Conservation (phyloP, 495 filamentous ascomycete genomes). For the Penicillium paxilli region DNA sequence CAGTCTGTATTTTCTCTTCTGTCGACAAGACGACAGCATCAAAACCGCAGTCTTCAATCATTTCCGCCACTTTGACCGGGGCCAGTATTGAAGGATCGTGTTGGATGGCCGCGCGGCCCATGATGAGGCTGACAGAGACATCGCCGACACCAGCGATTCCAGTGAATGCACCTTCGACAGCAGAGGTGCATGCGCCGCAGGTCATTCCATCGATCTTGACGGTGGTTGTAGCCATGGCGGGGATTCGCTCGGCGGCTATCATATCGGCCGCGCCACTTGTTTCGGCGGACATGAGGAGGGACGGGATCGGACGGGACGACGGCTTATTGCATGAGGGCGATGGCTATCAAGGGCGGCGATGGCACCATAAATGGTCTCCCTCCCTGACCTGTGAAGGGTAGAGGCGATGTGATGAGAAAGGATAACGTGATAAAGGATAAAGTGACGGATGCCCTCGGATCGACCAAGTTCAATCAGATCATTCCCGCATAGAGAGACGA, state of each 20-base stretch:
- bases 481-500: constrained; percentile 19
- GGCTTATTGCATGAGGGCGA: constrained; percentile 33
- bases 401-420: constrained; percentile 5
- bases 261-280: constrained; percentile 17
- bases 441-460: constrained; percentile 27
- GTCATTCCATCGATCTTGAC: constrained; percentile 92
- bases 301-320: constrained; percentile 4
- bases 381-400: too few species aligned
- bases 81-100: constrained; percentile 79
- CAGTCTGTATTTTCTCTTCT: constrained; percentile 46
- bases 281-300: constrained; percentile 21
- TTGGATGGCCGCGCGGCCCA: constrained; percentile 86
- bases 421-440: constrained; percentile 11
- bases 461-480: constrained; percentile 21
- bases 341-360: background rate
- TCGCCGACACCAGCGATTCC: constrained; percentile 73
- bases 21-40: constrained; percentile 89
- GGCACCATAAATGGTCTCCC: background rate
- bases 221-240: constrained; percentile 82
- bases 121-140: constrained; percentile 88
- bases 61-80: constrained; percentile 72
- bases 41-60: constrained; percentile 93
- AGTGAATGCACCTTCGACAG: constrained; percentile 83
- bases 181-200: constrained; percentile 86
- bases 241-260: constrained; percentile 11